Conservation (phyloP, 768 basidiomycete species). For the Nevesoporus exiguus region DNA sequence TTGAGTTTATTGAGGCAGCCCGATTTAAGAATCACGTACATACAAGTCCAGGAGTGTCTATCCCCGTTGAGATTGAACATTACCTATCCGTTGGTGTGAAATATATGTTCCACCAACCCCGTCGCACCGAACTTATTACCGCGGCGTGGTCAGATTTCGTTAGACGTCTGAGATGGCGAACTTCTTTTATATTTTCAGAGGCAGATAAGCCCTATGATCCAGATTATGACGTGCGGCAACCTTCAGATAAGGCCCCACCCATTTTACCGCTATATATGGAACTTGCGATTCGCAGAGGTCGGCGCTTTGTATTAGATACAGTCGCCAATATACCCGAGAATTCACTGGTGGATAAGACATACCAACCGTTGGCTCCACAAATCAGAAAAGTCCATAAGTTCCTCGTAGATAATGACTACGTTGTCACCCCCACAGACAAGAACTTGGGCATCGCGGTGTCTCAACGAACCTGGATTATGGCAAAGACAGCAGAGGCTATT, state of each 20-base stretch:
- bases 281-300: background rate
- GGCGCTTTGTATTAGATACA: background rate
- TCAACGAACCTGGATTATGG: background rate
- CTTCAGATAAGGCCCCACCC: slow-evolving; percentile 2
- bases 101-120: background rate
- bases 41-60: background rate
- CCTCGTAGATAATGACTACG: background rate
- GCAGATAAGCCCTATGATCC: background rate
- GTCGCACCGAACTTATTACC: background rate
- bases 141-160: slow-evolving; percentile 6
- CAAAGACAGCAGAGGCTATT: background rate
- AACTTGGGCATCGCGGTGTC: background rate
- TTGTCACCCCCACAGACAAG: background rate
- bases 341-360: background rate
- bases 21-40: background rate
- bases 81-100: background rate
- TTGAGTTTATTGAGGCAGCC: background rate
- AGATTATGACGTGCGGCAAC: slow-evolving; percentile 6
- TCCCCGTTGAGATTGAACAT: background rate
- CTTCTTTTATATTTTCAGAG: background rate
- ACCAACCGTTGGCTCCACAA: slow-evolving; percentile 4
- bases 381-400: background rate
- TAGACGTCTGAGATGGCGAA: background rate
- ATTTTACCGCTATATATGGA: slow-evolving; percentile 1
- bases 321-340: background rate